Evolutionary conservation across 495 filamentous ascomycete genomes (phyloP), one percentile per base, ranked within the genome.

Genomic region (Paragyromitra xinjiangensis): DNA sequence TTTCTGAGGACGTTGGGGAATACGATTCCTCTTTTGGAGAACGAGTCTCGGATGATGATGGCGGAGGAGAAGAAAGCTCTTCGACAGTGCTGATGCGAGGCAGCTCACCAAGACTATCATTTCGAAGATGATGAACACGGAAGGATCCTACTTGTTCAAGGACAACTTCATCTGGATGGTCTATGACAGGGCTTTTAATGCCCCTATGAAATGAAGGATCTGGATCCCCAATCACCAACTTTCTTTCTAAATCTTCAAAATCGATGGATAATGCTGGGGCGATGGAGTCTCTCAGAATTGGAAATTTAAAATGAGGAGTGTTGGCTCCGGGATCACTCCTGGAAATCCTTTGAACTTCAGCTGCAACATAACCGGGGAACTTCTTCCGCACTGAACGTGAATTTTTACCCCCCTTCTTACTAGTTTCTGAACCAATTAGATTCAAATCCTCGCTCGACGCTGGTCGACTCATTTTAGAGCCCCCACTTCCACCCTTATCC

Each of bases 21-120:
- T 51, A 4, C 1, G 42, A 40, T 14, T 7, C 42, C 40, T 9
- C 58, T 50, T 29, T 39, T 37, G 40, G 61, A 16, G 62, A 73
- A 64, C n/a, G 9, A 8, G 11, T 24, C 14, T 34, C 48, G 26
- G 73, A n/a, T n/a, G 56, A 42, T 40, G 2, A 44, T 12, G 3
- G 68, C n/a, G 39, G 82, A 6, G 84, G 83, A 1, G 85, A 83
- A 19, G 83, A 76, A 26, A 82, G 81, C 24, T 82, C 69, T 45
- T 78, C 64, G 58, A 55, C 80, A 82, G 64, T 84, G 72, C 34
- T 79, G 75, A 69, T 82, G 11, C 29, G 55, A 16, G 74, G 74
- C 44, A 77, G 26, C 24, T 77, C 50, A 16, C 74, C 69, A 34
- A 77, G 69, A 34, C 61, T 73, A 26, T 73, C 74, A 24, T 65